Base-by-base conservation (phyloP, 192 early-diverging fungal species). In the Umbelopsis isabellina region DNA sequence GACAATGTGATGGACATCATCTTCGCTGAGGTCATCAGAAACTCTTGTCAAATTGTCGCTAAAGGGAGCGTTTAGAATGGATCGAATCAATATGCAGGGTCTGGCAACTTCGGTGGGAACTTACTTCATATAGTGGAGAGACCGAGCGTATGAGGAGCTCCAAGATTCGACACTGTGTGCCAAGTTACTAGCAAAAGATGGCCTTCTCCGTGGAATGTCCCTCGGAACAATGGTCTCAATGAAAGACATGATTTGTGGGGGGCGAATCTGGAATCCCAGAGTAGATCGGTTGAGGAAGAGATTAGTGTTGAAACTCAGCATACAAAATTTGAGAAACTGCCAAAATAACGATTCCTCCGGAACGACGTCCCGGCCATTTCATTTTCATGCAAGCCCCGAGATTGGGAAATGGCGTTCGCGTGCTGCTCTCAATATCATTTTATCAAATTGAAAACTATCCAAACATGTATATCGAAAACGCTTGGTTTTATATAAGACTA, bases 181-280 rank as follows among this genome's bases (percentile, higher is more conserved):
- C 6, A 61, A 61, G 12, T 61, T 61, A n/a, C 55, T 61, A 33
- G 55, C 55, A 61, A 61, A 61, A 11, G 55, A 61, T n/a, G 55
- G 55, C 13, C 55, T 11, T 35, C 55, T 25, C 16, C 55, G 55
- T 33, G 55, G 55, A 61, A 61, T 61, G 27, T 61, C 55, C 30
- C 55, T 61, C 27, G 55, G 55, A 7, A 30, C 18, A 25, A 35
- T 25, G 33, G 2, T 22, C 2, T 35, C 55, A 30, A 35, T 16
- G 16, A 27, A 33, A 35, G 25, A 61, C 55, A 61, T 61, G 55
- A 35, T n/a, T 35, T 8, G 13, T 35, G 18, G 18, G 18, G 30
- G 18, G 3, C 33, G 37, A 35, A 35, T 27, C 18, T 33, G 53
- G 55, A 12, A 18, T 61, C 11, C 33, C 4, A 16, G 48, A 21